Percentiles rank a stretch among this genome's conserved stretches.
Conservation (phyloP, 2,329 filamentous ascomycete species). For the Fusarium fujikuroi region DNA sequence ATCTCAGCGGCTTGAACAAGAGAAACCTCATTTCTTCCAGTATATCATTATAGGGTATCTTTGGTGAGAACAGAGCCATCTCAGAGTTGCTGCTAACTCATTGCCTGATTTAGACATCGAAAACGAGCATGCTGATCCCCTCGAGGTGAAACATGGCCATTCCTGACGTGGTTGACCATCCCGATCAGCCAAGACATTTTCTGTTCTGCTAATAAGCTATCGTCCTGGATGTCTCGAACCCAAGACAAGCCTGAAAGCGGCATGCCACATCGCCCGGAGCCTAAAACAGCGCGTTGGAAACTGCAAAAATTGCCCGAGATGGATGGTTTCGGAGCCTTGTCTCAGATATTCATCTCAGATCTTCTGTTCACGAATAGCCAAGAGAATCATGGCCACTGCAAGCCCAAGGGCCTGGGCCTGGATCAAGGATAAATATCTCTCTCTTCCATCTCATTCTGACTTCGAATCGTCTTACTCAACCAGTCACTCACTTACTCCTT, state of each 20-base stretch:
- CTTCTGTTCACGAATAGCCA: neutral
- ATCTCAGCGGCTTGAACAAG: neutral
- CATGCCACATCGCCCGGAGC: neutral
- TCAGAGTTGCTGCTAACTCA: neutral
- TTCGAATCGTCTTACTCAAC: neutral
- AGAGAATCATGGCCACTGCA: neutral
- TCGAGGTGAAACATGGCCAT: constrained; percentile 17
- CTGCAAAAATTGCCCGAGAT: neutral
- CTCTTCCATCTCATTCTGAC: neutral
- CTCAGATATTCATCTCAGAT: neutral
- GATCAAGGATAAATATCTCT: constrained; percentile 19
- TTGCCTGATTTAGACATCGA: neutral
- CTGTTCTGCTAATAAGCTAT: neutral
- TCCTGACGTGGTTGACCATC: neutral
- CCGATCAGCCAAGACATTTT: neutral
- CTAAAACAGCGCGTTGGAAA: neutral
- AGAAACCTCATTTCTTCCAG: neutral
- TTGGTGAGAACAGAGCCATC: neutral
- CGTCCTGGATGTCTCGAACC: constrained; percentile 11
- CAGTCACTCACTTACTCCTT: constrained; percentile 22
- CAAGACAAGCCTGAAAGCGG: constrained; percentile 1
- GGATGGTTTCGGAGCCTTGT: constrained; percentile 19
- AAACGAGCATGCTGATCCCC: neutral
- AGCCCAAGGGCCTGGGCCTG: neutral
- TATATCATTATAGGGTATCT: neutral